A percentile compares a stretch with the other conserved stretches of the same genome.
Evolutionary conservation across 2,329 filamentous ascomycete species (phyloP).

Genomic region (Xylariaceae sp.): DNA sequence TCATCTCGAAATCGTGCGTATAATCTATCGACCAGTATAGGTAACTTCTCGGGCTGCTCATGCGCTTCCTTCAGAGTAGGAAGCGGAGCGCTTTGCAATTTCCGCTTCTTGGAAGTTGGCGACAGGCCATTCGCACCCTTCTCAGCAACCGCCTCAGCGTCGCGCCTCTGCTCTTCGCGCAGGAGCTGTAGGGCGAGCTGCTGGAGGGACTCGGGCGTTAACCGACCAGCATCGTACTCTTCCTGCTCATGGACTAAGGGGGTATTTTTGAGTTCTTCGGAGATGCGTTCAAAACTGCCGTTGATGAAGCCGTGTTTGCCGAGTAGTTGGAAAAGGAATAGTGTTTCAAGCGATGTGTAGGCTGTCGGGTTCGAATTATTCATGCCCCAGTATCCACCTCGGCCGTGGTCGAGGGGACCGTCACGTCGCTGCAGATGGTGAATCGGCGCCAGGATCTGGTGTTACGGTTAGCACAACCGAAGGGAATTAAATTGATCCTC

Average conservation of each 20-base stretch:
- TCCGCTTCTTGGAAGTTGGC: conserved; percentile 73
- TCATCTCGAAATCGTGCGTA: conserved; percentile 77
- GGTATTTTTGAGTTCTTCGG: conserved; percentile 76
- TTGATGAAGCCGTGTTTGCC: conserved; percentile 69
- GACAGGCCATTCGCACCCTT: conserved; percentile 54
- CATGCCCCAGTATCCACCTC: conserved; percentile 62
- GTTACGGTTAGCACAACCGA: conserved; percentile 33
- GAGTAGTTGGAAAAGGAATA: conserved; percentile 83
- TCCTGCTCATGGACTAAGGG: conserved; percentile 71
- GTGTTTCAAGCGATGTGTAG: conserved; percentile 85
- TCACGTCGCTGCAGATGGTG: conserved; percentile 58
- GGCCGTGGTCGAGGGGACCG: conserved; percentile 61
- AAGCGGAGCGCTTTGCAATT: conserved; percentile 68
- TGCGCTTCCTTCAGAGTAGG: conserved; percentile 70
- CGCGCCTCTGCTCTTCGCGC: conserved; percentile 70
- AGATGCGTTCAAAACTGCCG: conserved; percentile 72
- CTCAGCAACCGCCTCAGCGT: conserved; percentile 49
- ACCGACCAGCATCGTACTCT: conserved; percentile 73
- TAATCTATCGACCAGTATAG: conserved; percentile 72
- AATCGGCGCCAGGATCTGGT: conserved; percentile 60
- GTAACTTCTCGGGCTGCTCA: conserved; percentile 71
- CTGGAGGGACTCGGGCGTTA: conserved; percentile 79
- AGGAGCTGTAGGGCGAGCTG: conserved; percentile 79
- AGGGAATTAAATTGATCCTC: conserved; percentile 9
- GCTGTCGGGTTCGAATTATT: conserved; percentile 58